A percentile compares a stretch with the other conserved stretches of the same genome.
Evolutionary conservation across 371 early-diverging fungal genomes (phyloP).

Genomic region (Rhizopus delemar): DNA sequence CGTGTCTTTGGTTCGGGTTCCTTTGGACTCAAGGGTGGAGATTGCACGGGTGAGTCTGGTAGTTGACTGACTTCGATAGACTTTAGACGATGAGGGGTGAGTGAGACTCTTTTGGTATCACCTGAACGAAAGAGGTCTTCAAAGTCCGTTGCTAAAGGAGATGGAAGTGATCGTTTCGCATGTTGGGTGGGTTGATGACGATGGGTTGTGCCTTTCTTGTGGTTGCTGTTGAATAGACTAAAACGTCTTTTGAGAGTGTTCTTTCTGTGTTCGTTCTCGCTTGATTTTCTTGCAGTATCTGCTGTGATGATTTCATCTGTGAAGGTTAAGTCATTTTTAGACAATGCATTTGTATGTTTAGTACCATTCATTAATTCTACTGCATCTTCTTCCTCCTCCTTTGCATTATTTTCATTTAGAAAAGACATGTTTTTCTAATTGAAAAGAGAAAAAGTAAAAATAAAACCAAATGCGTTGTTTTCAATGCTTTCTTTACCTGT

Average conservation of each 20-base stretch:
- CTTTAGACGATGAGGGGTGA: slow-evolving; percentile 62
- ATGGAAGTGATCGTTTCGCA: slow-evolving; percentile 7
- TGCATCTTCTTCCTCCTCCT: too few relatives aligned
- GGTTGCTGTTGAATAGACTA: slow-evolving; percentile 18
- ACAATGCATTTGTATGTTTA: too few relatives aligned
- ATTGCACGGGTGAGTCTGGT: slow-evolving; percentile 9
- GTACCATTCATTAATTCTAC: too few relatives aligned
- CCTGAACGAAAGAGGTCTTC: slow-evolving; percentile 60
- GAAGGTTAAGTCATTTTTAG: too few relatives aligned
- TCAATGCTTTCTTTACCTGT: slow-evolving; percentile 27
- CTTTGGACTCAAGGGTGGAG: slow-evolving; percentile 15
- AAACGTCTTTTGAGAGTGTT: slow-evolving; percentile 13
- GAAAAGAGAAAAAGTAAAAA: too few relatives aligned
- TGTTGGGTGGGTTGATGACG: too few relatives aligned
- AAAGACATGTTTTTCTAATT: too few relatives aligned
- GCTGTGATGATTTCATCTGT: too few relatives aligned
- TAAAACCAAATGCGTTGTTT: too few relatives aligned
- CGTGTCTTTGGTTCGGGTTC: not conserved
- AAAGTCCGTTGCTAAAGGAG: slow-evolving; percentile 36
- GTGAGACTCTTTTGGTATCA: slow-evolving; percentile 57
- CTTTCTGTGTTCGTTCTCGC: slow-evolving; percentile 8
- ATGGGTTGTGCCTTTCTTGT: not conserved
- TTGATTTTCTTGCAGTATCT: slow-evolving; percentile 6
- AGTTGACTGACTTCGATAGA: slow-evolving; percentile 55
- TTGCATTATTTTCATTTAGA: too few relatives aligned